These are phyloP conservation scores for Nelumbo lutea DNA, from an alignment of 164 flowering plant genomes.

Conservation along the genomic window DNA sequence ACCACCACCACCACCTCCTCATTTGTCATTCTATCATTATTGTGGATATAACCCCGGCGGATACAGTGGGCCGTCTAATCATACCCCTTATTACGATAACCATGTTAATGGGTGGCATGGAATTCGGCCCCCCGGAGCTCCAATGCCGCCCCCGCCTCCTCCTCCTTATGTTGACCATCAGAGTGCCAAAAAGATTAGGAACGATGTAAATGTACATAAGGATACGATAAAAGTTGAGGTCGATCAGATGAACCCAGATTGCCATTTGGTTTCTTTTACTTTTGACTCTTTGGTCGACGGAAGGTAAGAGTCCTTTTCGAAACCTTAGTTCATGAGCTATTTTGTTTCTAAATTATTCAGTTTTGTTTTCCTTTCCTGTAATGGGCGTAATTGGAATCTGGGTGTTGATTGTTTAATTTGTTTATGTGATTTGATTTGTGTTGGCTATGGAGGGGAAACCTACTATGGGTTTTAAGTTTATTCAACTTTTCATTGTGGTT, in stretches of 20 bases:
- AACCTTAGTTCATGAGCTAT: neutral
- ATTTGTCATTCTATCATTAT: conserved; percentile 13
- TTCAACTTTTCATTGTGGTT: neutral
- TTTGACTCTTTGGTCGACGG: conserved; percentile 86
- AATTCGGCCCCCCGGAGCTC: conserved; percentile 14
- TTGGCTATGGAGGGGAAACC: neutral
- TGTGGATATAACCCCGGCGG: conserved; percentile 12
- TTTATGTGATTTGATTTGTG: neutral
- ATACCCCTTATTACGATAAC: conserved; percentile 26
- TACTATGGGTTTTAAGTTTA: conserved; percentile 1
- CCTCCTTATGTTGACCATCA: conserved; percentile 64
- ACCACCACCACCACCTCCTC: conserved; percentile 15
- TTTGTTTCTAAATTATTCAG: neutral
- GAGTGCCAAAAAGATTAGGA: conserved; percentile 67
- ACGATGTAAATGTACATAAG: conserved; percentile 82
- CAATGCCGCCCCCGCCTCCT: conserved; percentile 22
- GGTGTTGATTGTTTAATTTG: neutral
- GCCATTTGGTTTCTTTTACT: conserved; percentile 67
- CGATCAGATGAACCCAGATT: conserved; percentile 67
- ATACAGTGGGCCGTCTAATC: conserved; percentile 17
- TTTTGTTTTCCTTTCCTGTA: neutral
- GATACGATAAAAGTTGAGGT: conserved; percentile 57
- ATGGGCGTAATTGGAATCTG: conserved; percentile 2
- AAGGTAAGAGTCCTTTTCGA: conserved; percentile 35
- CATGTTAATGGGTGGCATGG: conserved; percentile 37